These are phyloP conservation scores for Calvatia gigantea DNA, from an alignment of 768 basidiomycete genomes.

Conservation along the genomic window DNA sequence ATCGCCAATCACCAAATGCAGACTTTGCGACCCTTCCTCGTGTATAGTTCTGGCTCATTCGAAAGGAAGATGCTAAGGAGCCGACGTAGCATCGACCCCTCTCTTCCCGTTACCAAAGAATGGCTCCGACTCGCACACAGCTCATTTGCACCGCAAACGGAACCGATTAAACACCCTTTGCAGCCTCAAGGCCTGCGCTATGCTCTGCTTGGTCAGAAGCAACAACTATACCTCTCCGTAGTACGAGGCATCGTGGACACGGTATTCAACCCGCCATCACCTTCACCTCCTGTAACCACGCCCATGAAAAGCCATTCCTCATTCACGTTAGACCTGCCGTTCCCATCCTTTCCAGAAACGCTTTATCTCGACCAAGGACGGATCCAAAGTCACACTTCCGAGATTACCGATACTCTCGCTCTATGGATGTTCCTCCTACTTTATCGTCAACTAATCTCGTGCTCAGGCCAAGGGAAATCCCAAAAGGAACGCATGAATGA, in stretches of 20 bases:
- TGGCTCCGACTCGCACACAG: conserved; percentile 61
- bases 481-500: conserved; percentile 9
- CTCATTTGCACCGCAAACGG: conserved; percentile 35
- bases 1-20: conserved; percentile 96
- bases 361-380: conserved; percentile 76
- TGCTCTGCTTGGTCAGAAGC: conserved; percentile 43
- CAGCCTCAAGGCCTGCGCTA: conserved; percentile 43
- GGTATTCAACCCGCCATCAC: conserved; percentile 51
- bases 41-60: conserved; percentile 74
- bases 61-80: conserved; percentile 77
- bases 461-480: conserved; percentile 20
- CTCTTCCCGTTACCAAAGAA: conserved; percentile 53
- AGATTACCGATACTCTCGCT: conserved; percentile 70
- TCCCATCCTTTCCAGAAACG: conserved; percentile 58
- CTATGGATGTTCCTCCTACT: conserved; percentile 81
- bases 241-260: conserved; percentile 63
- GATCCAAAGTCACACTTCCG: conserved; percentile 59
- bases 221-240: conserved; percentile 51
- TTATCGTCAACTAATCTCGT: conserved; percentile 69
- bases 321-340: conserved; percentile 14
- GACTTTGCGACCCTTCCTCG: conserved; percentile 86
- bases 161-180: conserved; percentile 40
- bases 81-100: conserved; percentile 40
- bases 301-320: conserved; percentile 19
- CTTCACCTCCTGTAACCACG: conserved; percentile 30